Evolutionary conservation across 139 green algal species (phyloP).

Genomic region (Protoeuglena noctilucae): DNA sequence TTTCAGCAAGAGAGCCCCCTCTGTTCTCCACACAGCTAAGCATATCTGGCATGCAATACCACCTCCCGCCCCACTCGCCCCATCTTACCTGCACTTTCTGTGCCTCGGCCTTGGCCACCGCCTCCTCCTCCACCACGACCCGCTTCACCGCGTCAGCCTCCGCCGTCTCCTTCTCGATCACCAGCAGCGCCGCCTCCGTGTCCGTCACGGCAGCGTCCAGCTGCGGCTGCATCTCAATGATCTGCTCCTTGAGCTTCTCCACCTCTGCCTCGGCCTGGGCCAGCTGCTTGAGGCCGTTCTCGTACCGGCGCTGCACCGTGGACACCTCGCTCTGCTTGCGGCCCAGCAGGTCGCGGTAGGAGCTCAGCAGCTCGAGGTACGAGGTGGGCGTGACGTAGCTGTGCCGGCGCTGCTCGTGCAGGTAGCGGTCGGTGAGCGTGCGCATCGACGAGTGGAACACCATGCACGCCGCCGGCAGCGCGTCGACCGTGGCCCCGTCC

Average conservation of each 20-base stretch:
- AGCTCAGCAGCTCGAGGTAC: slow-evolving; percentile 43
- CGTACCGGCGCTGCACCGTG: slow-evolving; percentile 16
- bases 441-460: slow-evolving; percentile 45
- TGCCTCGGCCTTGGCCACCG: slow-evolving; percentile 9
- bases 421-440: slow-evolving; percentile 15
- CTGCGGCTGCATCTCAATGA: slow-evolving; percentile 20
- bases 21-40: too few relatives aligned
- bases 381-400: slow-evolving; percentile 53
- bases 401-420: slow-evolving; percentile 19
- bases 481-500: slow-evolving; percentile 3
- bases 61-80: too few relatives aligned
- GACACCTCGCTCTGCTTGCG: slow-evolving; percentile 10
- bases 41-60: too few relatives aligned
- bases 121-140: slow-evolving; percentile 16
- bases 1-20: slow-evolving; percentile 1
- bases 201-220: slow-evolving; percentile 28
- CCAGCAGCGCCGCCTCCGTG: slow-evolving; percentile 20
- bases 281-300: slow-evolving; percentile 20
- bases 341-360: slow-evolving; percentile 17
- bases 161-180: slow-evolving; percentile 25
- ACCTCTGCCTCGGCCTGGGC: slow-evolving; percentile 9
- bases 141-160: slow-evolving; percentile 25
- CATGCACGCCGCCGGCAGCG: slow-evolving; percentile 37
- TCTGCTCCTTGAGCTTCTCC: slow-evolving; percentile 15
- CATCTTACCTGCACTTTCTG: slow-evolving; percentile 8